Evolutionary conservation across 148 eudicot species (phyloP).

Genomic region (Selenicereus undatus): DNA sequence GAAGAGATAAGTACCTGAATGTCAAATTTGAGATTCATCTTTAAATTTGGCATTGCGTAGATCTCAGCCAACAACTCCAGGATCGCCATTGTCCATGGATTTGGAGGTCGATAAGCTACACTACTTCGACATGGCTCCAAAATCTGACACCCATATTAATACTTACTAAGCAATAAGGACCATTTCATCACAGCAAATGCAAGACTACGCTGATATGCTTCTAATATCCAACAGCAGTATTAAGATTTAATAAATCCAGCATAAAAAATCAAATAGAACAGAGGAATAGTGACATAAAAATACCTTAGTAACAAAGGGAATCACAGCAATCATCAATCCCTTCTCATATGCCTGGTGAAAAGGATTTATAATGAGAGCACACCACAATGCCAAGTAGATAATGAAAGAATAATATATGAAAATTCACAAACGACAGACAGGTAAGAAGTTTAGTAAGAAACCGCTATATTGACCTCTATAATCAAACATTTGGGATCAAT

Average conservation of each 20-base stretch:
- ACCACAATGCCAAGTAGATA: not conserved
- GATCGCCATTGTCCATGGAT: constrained; percentile 94
- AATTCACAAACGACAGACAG: no score
- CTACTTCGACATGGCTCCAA: constrained; percentile 85
- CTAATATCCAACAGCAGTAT: no score
- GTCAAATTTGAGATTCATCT: constrained; percentile 96
- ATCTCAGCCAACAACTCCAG: constrained; percentile 82
- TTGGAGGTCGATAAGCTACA: constrained; percentile 87
- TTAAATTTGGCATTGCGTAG: constrained; percentile 87
- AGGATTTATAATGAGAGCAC: constrained; percentile 4
- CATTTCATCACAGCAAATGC: no score
- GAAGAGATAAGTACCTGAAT: constrained; percentile 56
- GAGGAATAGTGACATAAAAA: not conserved
- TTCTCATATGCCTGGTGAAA: constrained; percentile 78
- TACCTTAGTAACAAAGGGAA: constrained; percentile 97
- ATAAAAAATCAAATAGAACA: not conserved
- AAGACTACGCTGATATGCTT: no score
- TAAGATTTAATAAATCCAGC: not conserved
- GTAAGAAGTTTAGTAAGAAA: not conserved
- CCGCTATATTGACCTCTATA: constrained; percentile 49
- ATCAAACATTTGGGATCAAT: constrained; percentile 88
- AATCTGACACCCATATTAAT: constrained; percentile 41
- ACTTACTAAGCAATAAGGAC: not conserved
- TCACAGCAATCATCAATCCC: constrained; percentile 93
- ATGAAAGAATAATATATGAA: no score